Base-by-base conservation (phyloP, 2,329 filamentous ascomycete genomes). In the Tolypocladium ophioglossoides region DNA sequence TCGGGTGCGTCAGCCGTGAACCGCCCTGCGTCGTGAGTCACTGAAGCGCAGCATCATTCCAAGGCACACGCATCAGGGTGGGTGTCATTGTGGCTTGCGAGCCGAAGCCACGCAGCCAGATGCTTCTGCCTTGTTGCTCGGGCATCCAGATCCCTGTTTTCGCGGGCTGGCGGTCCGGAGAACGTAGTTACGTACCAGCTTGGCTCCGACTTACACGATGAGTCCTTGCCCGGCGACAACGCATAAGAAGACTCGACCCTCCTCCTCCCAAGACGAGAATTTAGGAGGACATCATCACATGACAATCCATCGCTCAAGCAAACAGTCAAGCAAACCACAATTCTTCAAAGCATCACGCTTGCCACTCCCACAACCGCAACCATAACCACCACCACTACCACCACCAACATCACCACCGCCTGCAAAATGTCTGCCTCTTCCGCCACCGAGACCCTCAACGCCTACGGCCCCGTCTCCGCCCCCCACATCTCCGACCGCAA, bases 381-480 rank as follows among this genome's bases (percentile, higher is more conserved):
- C 50, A 38, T 38, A 40, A 27, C 24, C 44, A 47, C n/a, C 44
- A 18, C 27, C 27, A 27, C 27, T 6, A 27, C 27, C 47, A 51
- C 11, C 50, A 51, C 27, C 50, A 46, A 30, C 27, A 39, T 7
- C 49, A 20, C 20, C 18, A 34, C 20, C 35, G n/a, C 52, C 10
- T 9, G 20, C 47, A 54, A 51, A 51, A 54, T 54, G 52, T 44
- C 39, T 34, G 30, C 34, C 46, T 48, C 48, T 27, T 22, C 48
- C 39, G 51, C 51, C 51, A 41, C 52, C 51, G 47, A 56, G 54
- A 44, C 53, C 55, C 49, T 52, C 55, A 57, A 55, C 48, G 55
- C 53, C 55, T 53, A 53, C 50, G 56, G 51, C 50, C 52, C 54
- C 52, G 24, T 56, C 54, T 53, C 56, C 18, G 51, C 52, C 30